Conservation (phyloP, 2,329 filamentous ascomycete species). For the Cladophialophora exuberans region DNA sequence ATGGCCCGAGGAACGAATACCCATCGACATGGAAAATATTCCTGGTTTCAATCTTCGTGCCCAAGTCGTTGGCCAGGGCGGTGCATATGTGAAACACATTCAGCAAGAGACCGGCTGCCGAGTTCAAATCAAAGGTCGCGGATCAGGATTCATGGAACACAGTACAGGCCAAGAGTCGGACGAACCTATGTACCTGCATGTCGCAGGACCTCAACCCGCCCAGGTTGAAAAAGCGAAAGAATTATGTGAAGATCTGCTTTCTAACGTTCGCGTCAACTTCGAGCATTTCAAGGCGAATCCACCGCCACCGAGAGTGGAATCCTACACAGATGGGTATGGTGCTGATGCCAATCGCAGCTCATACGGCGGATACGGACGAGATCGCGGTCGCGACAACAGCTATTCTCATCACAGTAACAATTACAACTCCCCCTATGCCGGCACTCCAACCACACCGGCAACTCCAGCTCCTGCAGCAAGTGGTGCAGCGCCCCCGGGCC, state of each 20-base stretch:
- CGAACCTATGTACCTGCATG: conserved; percentile 94
- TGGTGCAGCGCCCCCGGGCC: conserved; percentile 47
- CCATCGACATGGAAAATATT: conserved; percentile 86
- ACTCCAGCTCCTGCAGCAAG: too few relatives aligned
- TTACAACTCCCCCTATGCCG: conserved; percentile 35
- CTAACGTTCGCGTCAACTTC: conserved; percentile 86
- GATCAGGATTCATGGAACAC: conserved; percentile 90
- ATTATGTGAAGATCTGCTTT: conserved; percentile 84
- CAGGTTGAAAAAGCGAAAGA: conserved; percentile 87
- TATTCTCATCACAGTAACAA: conserved; percentile 47
- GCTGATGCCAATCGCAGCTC: conserved; percentile 48
- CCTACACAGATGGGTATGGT: conserved; percentile 54
- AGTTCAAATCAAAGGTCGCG: conserved; percentile 96
- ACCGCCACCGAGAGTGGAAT: conserved; percentile 62
- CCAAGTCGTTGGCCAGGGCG: conserved; percentile 92
- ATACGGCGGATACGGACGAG: conserved; percentile 55
- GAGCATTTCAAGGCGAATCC: conserved; percentile 82
- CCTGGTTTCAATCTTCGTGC: conserved; percentile 95
- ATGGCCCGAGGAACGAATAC: conserved; percentile 97
- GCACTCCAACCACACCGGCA: conserved; percentile 36
- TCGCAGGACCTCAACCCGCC: conserved; percentile 86
- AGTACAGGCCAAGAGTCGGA: conserved; percentile 89
- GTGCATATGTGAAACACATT: conserved; percentile 96
- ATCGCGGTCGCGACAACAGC: conserved; percentile 46
- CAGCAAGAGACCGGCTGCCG: conserved; percentile 93